phyloP scores from a whole-genome alignment of 371 early-diverging fungal species.

The Nematocida sp. region DNA sequence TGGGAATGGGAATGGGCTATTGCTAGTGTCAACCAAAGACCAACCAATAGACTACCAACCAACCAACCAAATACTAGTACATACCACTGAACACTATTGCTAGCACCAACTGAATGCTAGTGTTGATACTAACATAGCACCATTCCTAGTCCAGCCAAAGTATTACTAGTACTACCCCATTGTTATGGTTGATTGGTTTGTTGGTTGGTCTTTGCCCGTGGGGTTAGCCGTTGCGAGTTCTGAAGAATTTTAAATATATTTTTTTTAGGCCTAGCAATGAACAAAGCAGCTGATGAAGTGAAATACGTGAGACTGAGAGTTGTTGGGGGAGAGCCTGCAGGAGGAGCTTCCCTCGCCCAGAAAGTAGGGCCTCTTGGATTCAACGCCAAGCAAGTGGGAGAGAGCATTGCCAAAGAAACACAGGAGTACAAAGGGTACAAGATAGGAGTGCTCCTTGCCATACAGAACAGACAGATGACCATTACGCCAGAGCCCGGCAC shows the following conservation, averaged over 20 bases:
- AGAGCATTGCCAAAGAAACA: constrained; percentile 98
- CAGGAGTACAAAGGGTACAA: constrained; percentile 94
- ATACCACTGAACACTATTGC: too few relatives aligned
- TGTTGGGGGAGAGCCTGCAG: constrained; percentile 93
- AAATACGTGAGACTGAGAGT: constrained; percentile 60
- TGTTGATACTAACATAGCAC: too few relatives aligned
- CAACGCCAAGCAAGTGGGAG: constrained; percentile 98
- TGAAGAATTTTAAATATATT: constrained; percentile 32
- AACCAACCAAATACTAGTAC: too few relatives aligned
- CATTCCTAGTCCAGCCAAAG: too few relatives aligned
- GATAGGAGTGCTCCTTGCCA: constrained; percentile 89
- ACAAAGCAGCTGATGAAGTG: constrained; percentile 33
- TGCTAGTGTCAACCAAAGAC: too few relatives aligned
- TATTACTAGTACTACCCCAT: too few relatives aligned
- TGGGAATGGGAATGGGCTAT: too few relatives aligned
- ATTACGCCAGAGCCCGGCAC: constrained; percentile 92
- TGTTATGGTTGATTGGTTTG: too few relatives aligned
- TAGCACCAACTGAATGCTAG: too few relatives aligned
- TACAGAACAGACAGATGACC: constrained; percentile 97
- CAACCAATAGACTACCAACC: too few relatives aligned
- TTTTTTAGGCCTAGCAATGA: constrained; percentile 15
- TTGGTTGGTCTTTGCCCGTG: too few relatives aligned
- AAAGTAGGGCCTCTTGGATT: constrained; percentile 99
- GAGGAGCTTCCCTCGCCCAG: constrained; percentile 93
- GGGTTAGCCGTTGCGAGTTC: too few relatives aligned